A percentile compares a stretch with the other conserved stretches of the same genome.
phyloP scores from a whole-genome alignment of 2,329 filamentous ascomycete genomes.

The Cryphonectria japonica region DNA sequence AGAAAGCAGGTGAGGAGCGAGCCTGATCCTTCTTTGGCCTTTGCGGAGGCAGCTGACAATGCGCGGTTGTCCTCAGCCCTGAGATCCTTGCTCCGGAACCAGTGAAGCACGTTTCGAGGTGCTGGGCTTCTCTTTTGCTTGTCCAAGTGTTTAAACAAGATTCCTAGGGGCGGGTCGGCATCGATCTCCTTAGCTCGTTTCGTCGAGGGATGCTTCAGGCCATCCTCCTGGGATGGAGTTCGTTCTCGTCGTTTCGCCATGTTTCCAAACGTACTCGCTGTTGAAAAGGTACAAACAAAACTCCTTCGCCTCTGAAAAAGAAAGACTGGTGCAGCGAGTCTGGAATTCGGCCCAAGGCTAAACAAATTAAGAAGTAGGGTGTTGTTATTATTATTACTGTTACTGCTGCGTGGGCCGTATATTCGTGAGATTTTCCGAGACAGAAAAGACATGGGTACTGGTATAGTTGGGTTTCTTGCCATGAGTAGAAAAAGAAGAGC shows the following conservation, averaged over 20 bases:
- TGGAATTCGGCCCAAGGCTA: background rate
- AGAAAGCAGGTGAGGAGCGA: constrained; percentile 33
- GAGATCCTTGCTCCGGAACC: constrained; percentile 36
- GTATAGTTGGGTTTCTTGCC: no score
- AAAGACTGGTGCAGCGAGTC: background rate
- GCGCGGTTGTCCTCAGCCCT: constrained; percentile 34
- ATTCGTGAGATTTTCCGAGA: background rate
- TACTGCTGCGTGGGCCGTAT: background rate
- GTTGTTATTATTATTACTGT: background rate
- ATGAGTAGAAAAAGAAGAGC: no score
- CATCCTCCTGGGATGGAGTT: constrained; percentile 30
- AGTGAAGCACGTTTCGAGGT: constrained; percentile 32
- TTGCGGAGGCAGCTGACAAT: constrained; percentile 31
- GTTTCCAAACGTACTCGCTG: background rate
- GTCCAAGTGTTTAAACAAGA: constrained; percentile 27
- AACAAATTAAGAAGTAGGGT: background rate
- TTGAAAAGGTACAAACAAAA: background rate
- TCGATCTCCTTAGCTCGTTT: constrained; percentile 36
- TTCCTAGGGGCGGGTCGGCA: constrained; percentile 30
- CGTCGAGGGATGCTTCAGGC: constrained; percentile 35
- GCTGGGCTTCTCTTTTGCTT: constrained; percentile 16
- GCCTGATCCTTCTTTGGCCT: constrained; percentile 29
- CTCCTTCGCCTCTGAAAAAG: background rate
- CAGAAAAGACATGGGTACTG: background rate
- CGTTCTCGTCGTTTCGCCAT: constrained; percentile 32